Percentiles rank a stretch among this genome's conserved stretches.
Conservation (phyloP, 176 grass and related monocot genomes). For the Tuctoria greenei region DNA sequence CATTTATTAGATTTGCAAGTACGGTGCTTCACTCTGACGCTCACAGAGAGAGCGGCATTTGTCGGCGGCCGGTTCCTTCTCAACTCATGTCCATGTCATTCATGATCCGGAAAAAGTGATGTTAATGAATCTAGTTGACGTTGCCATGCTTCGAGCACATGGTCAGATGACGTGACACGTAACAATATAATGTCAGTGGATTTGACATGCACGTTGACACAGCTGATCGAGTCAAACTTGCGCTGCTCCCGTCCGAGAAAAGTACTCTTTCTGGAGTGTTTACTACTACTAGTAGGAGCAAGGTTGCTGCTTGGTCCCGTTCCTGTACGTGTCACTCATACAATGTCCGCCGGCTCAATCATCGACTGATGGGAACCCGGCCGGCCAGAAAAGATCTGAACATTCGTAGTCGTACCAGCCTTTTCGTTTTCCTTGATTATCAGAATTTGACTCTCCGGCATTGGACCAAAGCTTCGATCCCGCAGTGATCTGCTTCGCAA, state of each 20-base stretch:
- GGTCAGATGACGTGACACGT: neutral
- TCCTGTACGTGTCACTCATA: neutral
- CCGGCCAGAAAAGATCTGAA: neutral
- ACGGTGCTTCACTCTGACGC: no score
- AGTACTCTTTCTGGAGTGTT: neutral
- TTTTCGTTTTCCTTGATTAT: no score
- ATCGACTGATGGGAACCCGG: neutral
- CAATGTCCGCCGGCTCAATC: neutral
- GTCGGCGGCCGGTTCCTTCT: no score
- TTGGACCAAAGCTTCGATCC: no score
- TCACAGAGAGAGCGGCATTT: no score
- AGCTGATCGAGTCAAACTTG: neutral
- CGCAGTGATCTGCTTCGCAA: no score
- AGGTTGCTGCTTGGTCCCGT: neutral
- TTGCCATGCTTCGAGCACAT: no score
- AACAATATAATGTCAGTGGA: neutral
- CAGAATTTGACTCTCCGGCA: no score
- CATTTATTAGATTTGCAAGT: neutral
- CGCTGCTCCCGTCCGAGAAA: neutral
- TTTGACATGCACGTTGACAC: neutral
- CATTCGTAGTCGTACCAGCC: no score
- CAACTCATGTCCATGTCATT: no score
- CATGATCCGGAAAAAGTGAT: neutral
- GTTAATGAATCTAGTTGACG: neutral
- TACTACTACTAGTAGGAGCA: neutral